phyloP scores from a whole-genome alignment of 805 yeast genomes.

The Metschnikowia gruessii region DNA sequence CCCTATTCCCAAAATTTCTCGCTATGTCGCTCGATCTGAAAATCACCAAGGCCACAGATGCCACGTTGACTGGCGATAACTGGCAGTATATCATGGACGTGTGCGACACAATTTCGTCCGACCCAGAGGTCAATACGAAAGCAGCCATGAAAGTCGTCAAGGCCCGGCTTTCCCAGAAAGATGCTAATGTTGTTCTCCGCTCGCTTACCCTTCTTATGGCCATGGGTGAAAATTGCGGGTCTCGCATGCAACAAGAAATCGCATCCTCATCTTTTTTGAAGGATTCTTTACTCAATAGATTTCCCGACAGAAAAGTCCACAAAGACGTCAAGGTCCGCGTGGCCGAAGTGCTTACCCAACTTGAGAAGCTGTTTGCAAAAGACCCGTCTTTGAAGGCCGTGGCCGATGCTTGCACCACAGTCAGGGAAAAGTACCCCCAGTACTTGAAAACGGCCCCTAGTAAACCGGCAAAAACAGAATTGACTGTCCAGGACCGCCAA shows the following conservation, averaged over 20 bases:
- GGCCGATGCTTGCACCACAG: slow-evolving; percentile 54
- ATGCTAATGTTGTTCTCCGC: slow-evolving; percentile 42
- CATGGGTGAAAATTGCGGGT: slow-evolving; percentile 45
- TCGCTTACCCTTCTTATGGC: slow-evolving; percentile 37
- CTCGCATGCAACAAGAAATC: slow-evolving; percentile 43
- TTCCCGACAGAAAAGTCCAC: slow-evolving; percentile 61
- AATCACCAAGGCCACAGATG: slow-evolving; percentile 40
- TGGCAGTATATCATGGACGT: slow-evolving; percentile 45
- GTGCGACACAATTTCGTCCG: slow-evolving; percentile 35
- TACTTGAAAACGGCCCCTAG: slow-evolving; percentile 40
- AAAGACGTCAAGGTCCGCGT: slow-evolving; percentile 61
- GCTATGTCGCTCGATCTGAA: slow-evolving; percentile 19
- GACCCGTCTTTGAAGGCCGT: slow-evolving; percentile 79
- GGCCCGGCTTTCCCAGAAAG: slow-evolving; percentile 28
- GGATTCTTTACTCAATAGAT: slow-evolving; percentile 34
- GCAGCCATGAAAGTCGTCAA: slow-evolving; percentile 29
- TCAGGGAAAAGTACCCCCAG: slow-evolving; percentile 40
- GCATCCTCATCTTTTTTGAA: slow-evolving; percentile 37
- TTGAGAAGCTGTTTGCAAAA: slow-evolving; percentile 57
- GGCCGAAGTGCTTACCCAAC: slow-evolving; percentile 64
- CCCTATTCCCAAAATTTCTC: too few species aligned
- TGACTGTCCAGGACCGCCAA: slow-evolving; percentile 43
- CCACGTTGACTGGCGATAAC: slow-evolving; percentile 39
- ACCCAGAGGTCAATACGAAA: slow-evolving; percentile 39
- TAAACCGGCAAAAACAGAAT: slow-evolving; percentile 55